Percentiles rank a stretch among this genome's conserved stretches.
Evolutionary conservation across 2,329 filamentous ascomycete species (phyloP).

Genomic region (Trichoderma sp.): DNA sequence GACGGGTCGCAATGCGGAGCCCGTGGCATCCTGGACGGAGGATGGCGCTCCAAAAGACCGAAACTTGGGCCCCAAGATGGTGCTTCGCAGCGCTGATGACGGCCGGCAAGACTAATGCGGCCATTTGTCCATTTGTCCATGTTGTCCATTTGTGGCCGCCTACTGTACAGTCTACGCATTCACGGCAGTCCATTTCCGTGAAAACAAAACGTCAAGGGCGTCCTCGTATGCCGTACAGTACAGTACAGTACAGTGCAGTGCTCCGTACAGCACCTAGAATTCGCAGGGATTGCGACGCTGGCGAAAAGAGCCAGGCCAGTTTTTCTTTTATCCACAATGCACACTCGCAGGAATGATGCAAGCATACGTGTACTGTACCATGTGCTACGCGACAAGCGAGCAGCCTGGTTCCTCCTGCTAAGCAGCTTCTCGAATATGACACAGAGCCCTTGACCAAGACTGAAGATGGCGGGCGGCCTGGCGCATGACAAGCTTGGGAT

Average conservation of each 20-base stretch:
- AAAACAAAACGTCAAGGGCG: not conserved
- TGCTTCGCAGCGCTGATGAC: not conserved
- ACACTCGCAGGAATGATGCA: not conserved
- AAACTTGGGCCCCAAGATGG: not conserved
- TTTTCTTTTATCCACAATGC: conserved; percentile 5
- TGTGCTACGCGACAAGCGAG: not conserved
- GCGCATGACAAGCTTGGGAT: not conserved
- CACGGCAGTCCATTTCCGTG: not conserved
- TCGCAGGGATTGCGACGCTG: not conserved
- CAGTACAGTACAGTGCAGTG: too few species aligned
- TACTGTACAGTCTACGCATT: not conserved
- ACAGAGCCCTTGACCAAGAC: not conserved
- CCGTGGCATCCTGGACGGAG: conserved; percentile 10
- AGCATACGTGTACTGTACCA: not conserved
- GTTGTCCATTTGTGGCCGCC: not conserved
- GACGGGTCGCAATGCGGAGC: conserved; percentile 9
- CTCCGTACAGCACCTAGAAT: too few species aligned
- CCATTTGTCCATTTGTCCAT: not conserved
- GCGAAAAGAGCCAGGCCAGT: not conserved
- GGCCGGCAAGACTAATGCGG: not conserved
- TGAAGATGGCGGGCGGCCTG: not conserved
- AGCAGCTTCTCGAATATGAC: conserved; percentile 4
- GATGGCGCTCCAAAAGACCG: not conserved
- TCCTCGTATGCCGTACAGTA: not conserved
- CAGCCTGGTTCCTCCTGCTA: not conserved